Conservation (phyloP, 202 grass and related monocot species). For the Panicum hallii region DNA sequence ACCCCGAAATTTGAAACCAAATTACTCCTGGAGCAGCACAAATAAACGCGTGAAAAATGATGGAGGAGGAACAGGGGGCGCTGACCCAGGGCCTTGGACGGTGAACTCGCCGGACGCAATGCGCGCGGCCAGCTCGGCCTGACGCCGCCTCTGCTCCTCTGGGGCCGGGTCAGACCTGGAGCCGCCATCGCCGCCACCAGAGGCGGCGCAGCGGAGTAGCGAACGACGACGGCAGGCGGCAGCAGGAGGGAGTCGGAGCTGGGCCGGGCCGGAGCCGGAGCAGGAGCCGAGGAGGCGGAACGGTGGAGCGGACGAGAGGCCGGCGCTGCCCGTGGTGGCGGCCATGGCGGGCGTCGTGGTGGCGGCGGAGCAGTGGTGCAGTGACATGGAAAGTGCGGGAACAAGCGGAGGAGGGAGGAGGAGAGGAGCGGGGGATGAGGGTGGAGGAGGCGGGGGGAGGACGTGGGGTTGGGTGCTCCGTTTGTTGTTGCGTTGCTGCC, state of each 20-base stretch:
- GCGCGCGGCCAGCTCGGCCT: conserved; percentile 71
- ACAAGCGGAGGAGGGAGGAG: background rate
- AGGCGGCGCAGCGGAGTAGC: conserved; percentile 57
- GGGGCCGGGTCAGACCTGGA: conserved; percentile 42
- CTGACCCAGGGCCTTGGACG: conserved; percentile 64
- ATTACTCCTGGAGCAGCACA: background rate
- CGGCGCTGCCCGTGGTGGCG: conserved; percentile 8
- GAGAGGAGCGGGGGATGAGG: background rate
- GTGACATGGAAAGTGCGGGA: conserved; percentile 28
- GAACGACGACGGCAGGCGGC: conserved; percentile 10
- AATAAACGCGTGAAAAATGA: background rate
- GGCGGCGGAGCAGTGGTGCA: conserved; percentile 23
- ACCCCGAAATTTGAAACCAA: background rate
- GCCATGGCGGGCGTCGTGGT: conserved; percentile 43
- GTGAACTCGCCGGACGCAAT: conserved; percentile 98
- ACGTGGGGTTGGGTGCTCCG: conserved; percentile 43
- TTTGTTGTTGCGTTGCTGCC: conserved; percentile 3
- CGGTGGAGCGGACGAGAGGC: conserved; percentile 37
- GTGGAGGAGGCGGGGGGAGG: background rate
- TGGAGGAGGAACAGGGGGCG: background rate
- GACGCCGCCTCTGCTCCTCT: conserved; percentile 62
- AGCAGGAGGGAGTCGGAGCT: conserved; percentile 25
- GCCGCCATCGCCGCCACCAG: conserved; percentile 38
- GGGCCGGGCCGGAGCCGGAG: background rate
- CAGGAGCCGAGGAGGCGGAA: conserved; percentile 2